These are phyloP conservation scores for Adiantum capillusveneris DNA, from an alignment of 75 land plant genomes.

Conservation along the genomic window DNA sequence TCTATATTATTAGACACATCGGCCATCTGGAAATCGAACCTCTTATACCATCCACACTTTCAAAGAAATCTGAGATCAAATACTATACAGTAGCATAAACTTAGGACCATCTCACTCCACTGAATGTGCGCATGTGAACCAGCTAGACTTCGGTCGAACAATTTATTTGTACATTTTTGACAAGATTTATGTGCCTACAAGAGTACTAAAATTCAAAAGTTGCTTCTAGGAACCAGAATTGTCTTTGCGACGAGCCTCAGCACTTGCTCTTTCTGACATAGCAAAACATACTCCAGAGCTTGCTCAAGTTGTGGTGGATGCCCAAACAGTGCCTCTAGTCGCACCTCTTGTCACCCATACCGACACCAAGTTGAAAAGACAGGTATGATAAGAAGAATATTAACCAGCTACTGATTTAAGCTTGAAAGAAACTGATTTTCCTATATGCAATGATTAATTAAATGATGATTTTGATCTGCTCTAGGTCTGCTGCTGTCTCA, in stretches of 20 bases:
- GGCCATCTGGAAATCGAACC: too few species aligned
- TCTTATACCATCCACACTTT: too few species aligned
- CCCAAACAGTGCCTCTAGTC: slow-evolving; percentile 20
- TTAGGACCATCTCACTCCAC: too few species aligned
- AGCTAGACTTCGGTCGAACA: too few species aligned
- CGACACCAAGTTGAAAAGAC: slow-evolving; percentile 20
- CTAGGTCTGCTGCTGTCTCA: slow-evolving; percentile 21
- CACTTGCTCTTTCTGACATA: slow-evolving; percentile 13
- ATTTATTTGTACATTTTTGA: too few species aligned
- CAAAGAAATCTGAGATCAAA: too few species aligned
- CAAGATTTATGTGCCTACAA: too few species aligned
- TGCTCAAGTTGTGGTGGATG: slow-evolving; percentile 21
- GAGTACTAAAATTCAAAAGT: too few species aligned
- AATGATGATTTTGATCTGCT: background rate
- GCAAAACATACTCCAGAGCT: slow-evolving; percentile 37
- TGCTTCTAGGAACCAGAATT: slow-evolving; percentile 22
- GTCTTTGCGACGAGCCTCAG: slow-evolving; percentile 11
- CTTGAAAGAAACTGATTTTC: background rate
- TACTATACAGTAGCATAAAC: too few species aligned
- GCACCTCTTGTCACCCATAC: slow-evolving; percentile 7
- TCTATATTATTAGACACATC: too few species aligned
- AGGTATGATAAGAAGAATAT: slow-evolving; percentile 11
- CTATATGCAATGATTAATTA: background rate
- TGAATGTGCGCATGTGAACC: too few species aligned
- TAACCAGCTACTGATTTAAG: background rate